Conservation (phyloP, 139 green algal genomes). For the Chlamydomonas sp. region DNA sequence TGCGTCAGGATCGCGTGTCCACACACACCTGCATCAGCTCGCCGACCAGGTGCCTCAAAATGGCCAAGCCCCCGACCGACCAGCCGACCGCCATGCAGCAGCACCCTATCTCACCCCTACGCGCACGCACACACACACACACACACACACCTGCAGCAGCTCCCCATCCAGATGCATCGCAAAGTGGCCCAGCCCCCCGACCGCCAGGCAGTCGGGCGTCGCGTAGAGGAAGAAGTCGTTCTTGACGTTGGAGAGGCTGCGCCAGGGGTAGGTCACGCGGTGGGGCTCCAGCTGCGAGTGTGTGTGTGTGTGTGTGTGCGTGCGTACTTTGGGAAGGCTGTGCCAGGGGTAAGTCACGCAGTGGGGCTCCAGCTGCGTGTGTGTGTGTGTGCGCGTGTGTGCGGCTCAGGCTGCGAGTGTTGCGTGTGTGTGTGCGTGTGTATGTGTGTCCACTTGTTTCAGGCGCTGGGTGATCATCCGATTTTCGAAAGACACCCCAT, state of each 20-base stretch:
- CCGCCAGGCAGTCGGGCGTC: slow-evolving; percentile 44
- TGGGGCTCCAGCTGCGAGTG: slow-evolving; percentile 43
- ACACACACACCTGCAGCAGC: slow-evolving; percentile 32
- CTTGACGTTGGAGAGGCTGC: slow-evolving; percentile 28
- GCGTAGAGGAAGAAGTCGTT: slow-evolving; percentile 76
- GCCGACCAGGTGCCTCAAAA: no score
- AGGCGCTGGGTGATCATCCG: no score
- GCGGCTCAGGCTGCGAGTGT: no score
- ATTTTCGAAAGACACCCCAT: no score
- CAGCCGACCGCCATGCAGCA: not conserved
- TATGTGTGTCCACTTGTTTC: no score
- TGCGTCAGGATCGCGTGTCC: no score
- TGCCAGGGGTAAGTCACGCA: slow-evolving; percentile 45
- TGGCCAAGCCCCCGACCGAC: not conserved
- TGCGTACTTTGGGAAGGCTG: slow-evolving; percentile 15
- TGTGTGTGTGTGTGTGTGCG: no score
- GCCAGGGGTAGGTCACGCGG: slow-evolving; percentile 44
- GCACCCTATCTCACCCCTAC: not conserved
- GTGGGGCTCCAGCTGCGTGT: slow-evolving; percentile 42
- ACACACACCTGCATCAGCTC: not conserved
- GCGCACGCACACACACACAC: not conserved
- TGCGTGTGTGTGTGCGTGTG: no score
- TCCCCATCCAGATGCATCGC: slow-evolving; percentile 71
- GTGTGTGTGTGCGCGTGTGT: no score
- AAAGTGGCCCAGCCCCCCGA: slow-evolving; percentile 62